These are phyloP conservation scores for Ustilago tritici DNA, from an alignment of 1,284 basidiomycete species.

Conservation along the genomic window DNA sequence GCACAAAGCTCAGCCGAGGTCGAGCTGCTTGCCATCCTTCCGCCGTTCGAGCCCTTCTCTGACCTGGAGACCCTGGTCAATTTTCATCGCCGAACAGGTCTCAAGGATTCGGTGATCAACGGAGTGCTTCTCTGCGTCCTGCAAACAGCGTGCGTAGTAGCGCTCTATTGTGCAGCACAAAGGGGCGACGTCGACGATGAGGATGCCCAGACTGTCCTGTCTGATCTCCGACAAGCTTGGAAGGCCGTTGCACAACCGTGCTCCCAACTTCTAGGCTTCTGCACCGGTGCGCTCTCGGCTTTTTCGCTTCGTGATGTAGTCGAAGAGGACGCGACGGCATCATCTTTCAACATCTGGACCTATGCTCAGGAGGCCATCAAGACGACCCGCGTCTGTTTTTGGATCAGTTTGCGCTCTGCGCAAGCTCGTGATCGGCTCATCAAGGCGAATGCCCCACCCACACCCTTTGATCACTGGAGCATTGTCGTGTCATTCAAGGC, in stretches of 20 bases:
- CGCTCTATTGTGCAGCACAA: constrained; percentile 18
- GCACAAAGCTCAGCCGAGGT: constrained; percentile 15
- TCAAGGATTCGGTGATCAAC: constrained; percentile 41
- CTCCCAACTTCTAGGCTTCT: constrained; percentile 43
- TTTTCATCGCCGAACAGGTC: constrained; percentile 27
- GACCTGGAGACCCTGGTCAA: constrained; percentile 24
- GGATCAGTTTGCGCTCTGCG: constrained; percentile 44
- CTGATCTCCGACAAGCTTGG: constrained; percentile 20
- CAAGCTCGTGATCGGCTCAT: constrained; percentile 23
- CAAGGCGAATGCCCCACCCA: neutral
- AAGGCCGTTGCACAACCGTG: constrained; percentile 16
- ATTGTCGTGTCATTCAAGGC: constrained; percentile 27
- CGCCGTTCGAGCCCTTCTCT: constrained; percentile 33
- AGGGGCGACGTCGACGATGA: neutral
- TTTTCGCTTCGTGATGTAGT: constrained; percentile 18
- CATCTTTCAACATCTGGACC: constrained; percentile 25
- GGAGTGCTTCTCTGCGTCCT: constrained; percentile 44
- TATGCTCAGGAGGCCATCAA: constrained; percentile 26
- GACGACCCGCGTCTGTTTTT: constrained; percentile 38
- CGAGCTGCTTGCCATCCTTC: constrained; percentile 36
- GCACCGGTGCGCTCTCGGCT: constrained; percentile 40
- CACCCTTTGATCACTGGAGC: constrained; percentile 30
- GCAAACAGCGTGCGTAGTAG: constrained; percentile 37
- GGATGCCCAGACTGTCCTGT: neutral
- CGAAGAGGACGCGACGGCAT: neutral